These are phyloP conservation scores for Aegilops speltoides DNA, from an alignment of 176 grass and related monocot species.

Conservation along the genomic window DNA sequence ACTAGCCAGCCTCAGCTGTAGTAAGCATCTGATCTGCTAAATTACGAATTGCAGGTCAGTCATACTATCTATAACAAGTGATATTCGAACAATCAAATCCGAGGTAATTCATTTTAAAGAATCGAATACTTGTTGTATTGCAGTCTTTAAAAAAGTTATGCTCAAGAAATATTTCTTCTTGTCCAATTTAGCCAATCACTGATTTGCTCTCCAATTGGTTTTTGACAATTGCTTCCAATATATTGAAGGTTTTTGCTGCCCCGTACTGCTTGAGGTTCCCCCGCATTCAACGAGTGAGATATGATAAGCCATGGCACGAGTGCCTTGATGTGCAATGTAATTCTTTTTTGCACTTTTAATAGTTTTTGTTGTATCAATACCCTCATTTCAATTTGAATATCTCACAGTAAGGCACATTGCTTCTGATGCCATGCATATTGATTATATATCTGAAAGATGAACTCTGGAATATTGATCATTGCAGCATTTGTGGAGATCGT, in stretches of 20 bases:
- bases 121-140: not conserved
- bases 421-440: slow-evolving; percentile 23
- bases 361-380: slow-evolving; percentile 10
- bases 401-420: not conserved
- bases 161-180: slow-evolving; percentile 21
- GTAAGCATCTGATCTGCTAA: slow-evolving; percentile 35
- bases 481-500: slow-evolving; percentile 91
- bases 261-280: slow-evolving; percentile 94
- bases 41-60: slow-evolving; percentile 70
- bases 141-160: slow-evolving; percentile 19
- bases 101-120: slow-evolving; percentile 59
- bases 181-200: slow-evolving; percentile 1
- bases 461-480: slow-evolving; percentile 34
- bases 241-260: slow-evolving; percentile 77
- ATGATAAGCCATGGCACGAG: slow-evolving; percentile 97
- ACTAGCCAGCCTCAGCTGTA: slow-evolving; percentile 22
- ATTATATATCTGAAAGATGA: slow-evolving; percentile 31
- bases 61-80: slow-evolving; percentile 90
- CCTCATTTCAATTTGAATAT: slow-evolving; percentile 14
- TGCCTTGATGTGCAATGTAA: slow-evolving; percentile 96
- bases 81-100: slow-evolving; percentile 94
- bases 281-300: slow-evolving; percentile 76
- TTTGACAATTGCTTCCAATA: slow-evolving; percentile 33
- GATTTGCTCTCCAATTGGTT: slow-evolving; percentile 26
- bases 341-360: slow-evolving; percentile 31